These are phyloP conservation scores for Trichoderma koningii DNA, from an alignment of 2,329 filamentous ascomycete species.

Conservation along the genomic window DNA sequence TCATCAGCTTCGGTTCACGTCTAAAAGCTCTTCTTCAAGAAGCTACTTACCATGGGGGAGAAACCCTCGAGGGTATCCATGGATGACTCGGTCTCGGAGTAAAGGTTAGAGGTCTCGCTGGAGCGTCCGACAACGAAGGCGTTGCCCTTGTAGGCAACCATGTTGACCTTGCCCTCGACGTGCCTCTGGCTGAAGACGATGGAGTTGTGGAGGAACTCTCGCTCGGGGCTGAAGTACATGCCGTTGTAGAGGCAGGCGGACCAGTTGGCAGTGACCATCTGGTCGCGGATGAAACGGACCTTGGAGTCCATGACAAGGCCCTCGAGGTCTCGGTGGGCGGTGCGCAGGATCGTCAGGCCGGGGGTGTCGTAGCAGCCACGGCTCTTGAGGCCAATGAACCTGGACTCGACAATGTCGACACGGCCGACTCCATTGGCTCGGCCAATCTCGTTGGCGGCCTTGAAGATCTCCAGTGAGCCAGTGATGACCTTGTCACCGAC, in stretches of 20 bases:
- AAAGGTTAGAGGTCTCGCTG: constrained; percentile 52
- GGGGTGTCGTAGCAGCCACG: constrained; percentile 31
- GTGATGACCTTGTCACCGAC: neutral
- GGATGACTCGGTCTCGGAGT: constrained; percentile 50
- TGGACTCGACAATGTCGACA: constrained; percentile 62
- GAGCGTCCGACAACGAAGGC: constrained; percentile 51
- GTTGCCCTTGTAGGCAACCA: constrained; percentile 50
- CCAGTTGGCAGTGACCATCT: constrained; percentile 52
- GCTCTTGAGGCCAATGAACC: neutral
- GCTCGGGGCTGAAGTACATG: constrained; percentile 55
- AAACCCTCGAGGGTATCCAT: constrained; percentile 55
- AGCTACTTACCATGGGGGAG: constrained; percentile 43
- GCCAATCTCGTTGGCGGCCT: constrained; percentile 57
- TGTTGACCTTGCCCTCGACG: constrained; percentile 39
- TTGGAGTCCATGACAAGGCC: constrained; percentile 59
- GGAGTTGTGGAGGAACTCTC: constrained; percentile 58
- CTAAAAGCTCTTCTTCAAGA: too few species aligned
- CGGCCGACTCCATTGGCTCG: constrained; percentile 66
- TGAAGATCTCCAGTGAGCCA: constrained; percentile 51
- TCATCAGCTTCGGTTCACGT: too few species aligned
- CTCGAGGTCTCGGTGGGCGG: constrained; percentile 52
- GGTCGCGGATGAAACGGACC: constrained; percentile 56
- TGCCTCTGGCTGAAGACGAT: constrained; percentile 61
- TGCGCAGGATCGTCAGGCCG: constrained; percentile 32
- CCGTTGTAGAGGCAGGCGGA: constrained; percentile 52